A percentile compares a stretch with the other conserved stretches of the same genome.
Evolutionary conservation across 1,284 basidiomycete species (phyloP).

Genomic region (Rhodotorula sp.): DNA sequence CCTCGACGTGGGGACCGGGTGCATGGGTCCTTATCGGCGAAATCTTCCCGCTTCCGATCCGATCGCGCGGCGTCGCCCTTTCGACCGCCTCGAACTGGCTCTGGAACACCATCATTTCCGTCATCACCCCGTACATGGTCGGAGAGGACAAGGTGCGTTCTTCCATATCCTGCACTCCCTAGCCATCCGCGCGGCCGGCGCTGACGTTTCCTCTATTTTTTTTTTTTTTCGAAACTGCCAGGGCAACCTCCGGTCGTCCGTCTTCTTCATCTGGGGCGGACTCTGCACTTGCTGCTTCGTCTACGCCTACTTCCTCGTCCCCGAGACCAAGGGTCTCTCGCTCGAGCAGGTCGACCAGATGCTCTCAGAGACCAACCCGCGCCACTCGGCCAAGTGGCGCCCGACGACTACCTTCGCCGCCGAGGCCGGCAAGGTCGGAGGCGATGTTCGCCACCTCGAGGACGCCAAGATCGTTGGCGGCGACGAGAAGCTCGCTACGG

Average conservation of each 20-base stretch:
- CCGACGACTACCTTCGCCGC: slow-evolving; percentile 36
- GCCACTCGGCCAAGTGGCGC: slow-evolving; percentile 41
- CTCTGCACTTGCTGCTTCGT: slow-evolving; percentile 43
- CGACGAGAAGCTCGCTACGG: not conserved
- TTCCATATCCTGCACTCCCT: not conserved
- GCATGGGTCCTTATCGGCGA: slow-evolving; percentile 42
- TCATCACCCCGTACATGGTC: slow-evolving; percentile 40
- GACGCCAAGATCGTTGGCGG: not conserved
- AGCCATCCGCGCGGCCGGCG: no score
- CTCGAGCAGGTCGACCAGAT: slow-evolving; percentile 50
- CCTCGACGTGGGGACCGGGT: slow-evolving; percentile 44
- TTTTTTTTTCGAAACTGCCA: no score
- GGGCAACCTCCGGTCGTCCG: slow-evolving; percentile 40
- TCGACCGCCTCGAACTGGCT: slow-evolving; percentile 49
- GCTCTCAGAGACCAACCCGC: slow-evolving; percentile 40
- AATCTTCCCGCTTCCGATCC: slow-evolving; percentile 43
- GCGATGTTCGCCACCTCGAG: slow-evolving; percentile 17
- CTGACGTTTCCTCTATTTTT: not conserved
- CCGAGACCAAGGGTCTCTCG: slow-evolving; percentile 48
- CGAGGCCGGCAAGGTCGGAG: slow-evolving; percentile 21
- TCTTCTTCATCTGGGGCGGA: slow-evolving; percentile 47
- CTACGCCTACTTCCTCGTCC: slow-evolving; percentile 47
- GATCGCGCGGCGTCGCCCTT: slow-evolving; percentile 45
- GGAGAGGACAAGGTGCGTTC: slow-evolving; percentile 18
- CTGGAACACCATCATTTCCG: slow-evolving; percentile 49